Conservation (phyloP, 192 early-diverging fungal species). For the Backusella westeae region DNA sequence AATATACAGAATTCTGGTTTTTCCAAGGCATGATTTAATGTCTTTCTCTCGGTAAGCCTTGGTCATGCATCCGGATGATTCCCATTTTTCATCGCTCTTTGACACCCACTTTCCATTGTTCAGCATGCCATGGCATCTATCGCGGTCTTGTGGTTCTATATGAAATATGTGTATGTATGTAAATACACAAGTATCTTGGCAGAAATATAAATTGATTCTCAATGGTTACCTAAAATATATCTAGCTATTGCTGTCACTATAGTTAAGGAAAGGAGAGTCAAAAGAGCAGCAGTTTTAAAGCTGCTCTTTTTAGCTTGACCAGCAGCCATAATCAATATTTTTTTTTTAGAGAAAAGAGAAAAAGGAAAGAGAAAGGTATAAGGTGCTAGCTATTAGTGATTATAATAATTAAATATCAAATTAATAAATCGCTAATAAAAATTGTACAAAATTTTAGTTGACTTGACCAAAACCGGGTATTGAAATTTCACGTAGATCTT, state of each 20-base stretch:
- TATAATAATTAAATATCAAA: neutral
- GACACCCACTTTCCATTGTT: slow-evolving; percentile 56
- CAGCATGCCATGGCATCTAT: slow-evolving; percentile 43
- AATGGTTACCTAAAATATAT: neutral
- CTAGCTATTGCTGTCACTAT: neutral
- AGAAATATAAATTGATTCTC: neutral
- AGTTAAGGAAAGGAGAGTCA: neutral
- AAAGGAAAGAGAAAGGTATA: neutral
- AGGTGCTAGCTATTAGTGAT: neutral
- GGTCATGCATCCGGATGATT: slow-evolving; percentile 60
- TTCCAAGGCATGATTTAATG: slow-evolving; percentile 43
- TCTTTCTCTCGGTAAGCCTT: slow-evolving; percentile 46
- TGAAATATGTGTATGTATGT: neutral
- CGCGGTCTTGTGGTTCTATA: slow-evolving; percentile 40
- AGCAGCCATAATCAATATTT: neutral
- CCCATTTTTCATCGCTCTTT: slow-evolving; percentile 45
- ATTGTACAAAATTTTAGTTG: neutral
- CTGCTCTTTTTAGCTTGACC: neutral
- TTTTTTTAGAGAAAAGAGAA: neutral
- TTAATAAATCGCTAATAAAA: neutral
- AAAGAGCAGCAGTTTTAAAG: neutral
- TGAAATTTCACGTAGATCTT: neutral
- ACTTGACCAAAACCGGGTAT: neutral
- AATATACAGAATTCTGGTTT: slow-evolving; percentile 52
- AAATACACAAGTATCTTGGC: neutral